Conservation (phyloP, 108 stramenopile genomes). For the Cyclotella kingstonii region DNA sequence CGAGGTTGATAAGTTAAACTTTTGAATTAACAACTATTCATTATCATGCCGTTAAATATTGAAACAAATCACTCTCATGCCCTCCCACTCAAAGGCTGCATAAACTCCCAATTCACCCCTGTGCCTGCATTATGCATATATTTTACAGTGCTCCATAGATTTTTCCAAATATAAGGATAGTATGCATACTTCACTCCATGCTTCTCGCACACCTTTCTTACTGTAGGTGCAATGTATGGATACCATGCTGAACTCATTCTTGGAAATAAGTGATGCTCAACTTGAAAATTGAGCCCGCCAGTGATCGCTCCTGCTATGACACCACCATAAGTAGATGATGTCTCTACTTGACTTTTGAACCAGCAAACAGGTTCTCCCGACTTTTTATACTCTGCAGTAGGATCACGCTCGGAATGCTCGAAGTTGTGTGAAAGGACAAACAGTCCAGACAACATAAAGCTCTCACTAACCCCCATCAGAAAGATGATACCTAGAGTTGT, state of each 20-base stretch:
- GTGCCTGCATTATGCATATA: slow-evolving; percentile 83
- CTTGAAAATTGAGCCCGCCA: slow-evolving; percentile 92
- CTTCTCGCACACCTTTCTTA: slow-evolving; percentile 90
- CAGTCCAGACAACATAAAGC: slow-evolving; percentile 69
- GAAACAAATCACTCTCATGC: slow-evolving; percentile 11
- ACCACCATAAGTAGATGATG: slow-evolving; percentile 89
- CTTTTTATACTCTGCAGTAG: slow-evolving; percentile 48
- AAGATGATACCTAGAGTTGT: slow-evolving; percentile 55
- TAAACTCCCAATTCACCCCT: slow-evolving; percentile 65
- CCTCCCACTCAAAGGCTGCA: slow-evolving; percentile 55
- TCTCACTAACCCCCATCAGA: slow-evolving; percentile 77
- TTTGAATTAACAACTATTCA: no score
- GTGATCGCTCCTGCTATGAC: slow-evolving; percentile 78
- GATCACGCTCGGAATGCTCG: slow-evolving; percentile 81
- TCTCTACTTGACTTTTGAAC: slow-evolving; percentile 90
- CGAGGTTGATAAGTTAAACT: no score
- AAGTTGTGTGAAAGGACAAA: slow-evolving; percentile 95
- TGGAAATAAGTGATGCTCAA: slow-evolving; percentile 94
- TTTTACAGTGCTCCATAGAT: slow-evolving; percentile 71
- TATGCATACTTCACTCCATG: slow-evolving; percentile 89
- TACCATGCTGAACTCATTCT: slow-evolving; percentile 92
- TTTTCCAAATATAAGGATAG: slow-evolving; percentile 83
- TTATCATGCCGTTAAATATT: background rate
- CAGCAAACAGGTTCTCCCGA: slow-evolving; percentile 81
- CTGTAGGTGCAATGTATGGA: slow-evolving; percentile 95